phyloP scores from a whole-genome alignment of 164 flowering plant genomes.

The Liquidambar formosana region DNA sequence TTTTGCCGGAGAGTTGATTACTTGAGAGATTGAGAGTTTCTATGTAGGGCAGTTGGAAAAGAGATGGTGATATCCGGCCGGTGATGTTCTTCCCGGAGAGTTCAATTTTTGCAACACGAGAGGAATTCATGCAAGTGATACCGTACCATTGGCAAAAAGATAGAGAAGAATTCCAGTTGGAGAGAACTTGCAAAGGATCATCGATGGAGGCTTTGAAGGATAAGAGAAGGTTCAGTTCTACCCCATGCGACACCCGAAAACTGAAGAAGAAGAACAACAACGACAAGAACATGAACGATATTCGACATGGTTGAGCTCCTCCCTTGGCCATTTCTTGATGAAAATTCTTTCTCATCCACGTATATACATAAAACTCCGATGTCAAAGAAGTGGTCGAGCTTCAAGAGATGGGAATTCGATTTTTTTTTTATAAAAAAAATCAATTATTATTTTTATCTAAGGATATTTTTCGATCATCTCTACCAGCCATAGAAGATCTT shows the following conservation, averaged over 20 bases:
- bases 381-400: background rate
- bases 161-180: constrained; percentile 50
- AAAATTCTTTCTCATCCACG: constrained; percentile 2
- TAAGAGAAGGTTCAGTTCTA: constrained; percentile 50
- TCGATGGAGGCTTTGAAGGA: constrained; percentile 54
- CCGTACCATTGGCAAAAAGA: constrained; percentile 66
- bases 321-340: background rate
- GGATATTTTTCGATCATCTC: background rate
- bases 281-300: constrained; percentile 14
- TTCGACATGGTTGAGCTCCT: constrained; percentile 1
- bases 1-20: constrained; percentile 53
- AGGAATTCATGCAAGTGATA: constrained; percentile 45
- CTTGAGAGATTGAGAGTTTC: constrained; percentile 52
- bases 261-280: constrained; percentile 10
- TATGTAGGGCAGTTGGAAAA: constrained; percentile 49
- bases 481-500: background rate
- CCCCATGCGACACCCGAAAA: constrained; percentile 13
- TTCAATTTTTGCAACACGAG: constrained; percentile 46
- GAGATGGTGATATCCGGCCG: constrained; percentile 39
- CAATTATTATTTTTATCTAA: background rate
- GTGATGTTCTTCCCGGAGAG: constrained; percentile 68
- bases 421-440: no score
- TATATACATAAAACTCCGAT: background rate
- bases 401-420: background rate
- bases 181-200: constrained; percentile 50